Base-by-base conservation (phyloP, 257 asterid genomes). In the Echium plantagineum region DNA sequence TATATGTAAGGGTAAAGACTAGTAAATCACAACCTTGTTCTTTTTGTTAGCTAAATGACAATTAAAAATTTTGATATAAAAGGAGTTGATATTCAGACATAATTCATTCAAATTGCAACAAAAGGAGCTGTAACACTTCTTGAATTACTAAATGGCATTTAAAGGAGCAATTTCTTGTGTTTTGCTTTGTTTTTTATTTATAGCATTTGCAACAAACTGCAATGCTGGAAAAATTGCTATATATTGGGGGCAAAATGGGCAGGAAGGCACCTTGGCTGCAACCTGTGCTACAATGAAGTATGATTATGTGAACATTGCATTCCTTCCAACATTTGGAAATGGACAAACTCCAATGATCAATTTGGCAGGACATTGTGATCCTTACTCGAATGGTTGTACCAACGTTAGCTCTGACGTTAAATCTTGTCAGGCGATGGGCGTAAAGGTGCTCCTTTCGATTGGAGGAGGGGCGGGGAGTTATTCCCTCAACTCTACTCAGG, bases 311-410 rank as follows among this genome's bases (percentile, higher is more conserved):
- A 69, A 67, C 63, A 9, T 85, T 21, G 82, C 82, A 19, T 81
- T 85, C 62, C 86, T 82, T 20, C 49, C 84, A 0, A 69, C 80
- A 2, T 82, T 80, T n/a, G 85, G 87, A 21, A 74, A 77, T 21
- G 85, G 85, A 4, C 66, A 58, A 55, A 75, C 63, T 21, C 88
- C 86, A 1, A 66, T 70, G 77, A 67, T 81, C 52, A 81, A 81
- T 72, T 62, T 80, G 13, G 89, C 89, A 0, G 86, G 86, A 5
- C 91, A 79, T 62, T 83, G 95, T 20, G 95, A 83, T 60, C 91
- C 83, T 0, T 60, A 63, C 59, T 61, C 73, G 61, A 60, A 74
- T 0, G 77, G 73, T 1, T 83, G 89, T 72, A 69, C 69, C 0
- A 18, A 24, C 7, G 61, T 79, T 38, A 80, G 75, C 69, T 65